phyloP scores from a whole-genome alignment of 768 basidiomycete species.

The Tulasnella sp. region DNA sequence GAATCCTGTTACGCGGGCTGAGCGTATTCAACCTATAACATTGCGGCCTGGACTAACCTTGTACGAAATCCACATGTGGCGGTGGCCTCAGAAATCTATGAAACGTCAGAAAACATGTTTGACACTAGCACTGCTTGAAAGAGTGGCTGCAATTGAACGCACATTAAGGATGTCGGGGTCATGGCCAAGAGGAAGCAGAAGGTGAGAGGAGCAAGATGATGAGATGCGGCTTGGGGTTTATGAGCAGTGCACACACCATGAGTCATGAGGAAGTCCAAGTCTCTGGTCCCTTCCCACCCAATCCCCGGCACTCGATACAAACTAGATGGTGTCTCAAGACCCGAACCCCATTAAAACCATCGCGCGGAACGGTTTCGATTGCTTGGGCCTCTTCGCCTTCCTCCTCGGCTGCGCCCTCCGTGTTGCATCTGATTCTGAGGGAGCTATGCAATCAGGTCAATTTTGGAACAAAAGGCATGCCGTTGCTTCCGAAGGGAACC shows the following conservation, averaged over 20 bases:
- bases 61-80: constrained; percentile 84
- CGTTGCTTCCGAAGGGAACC: background rate
- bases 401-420: constrained; percentile 64
- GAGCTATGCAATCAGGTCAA: constrained; percentile 30
- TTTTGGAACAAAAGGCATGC: background rate
- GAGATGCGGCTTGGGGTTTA: background rate
- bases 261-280: constrained; percentile 84
- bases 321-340: constrained; percentile 95
- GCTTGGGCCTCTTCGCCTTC: constrained; percentile 52
- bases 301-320: constrained; percentile 93
- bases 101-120: background rate
- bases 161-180: constrained; percentile 18
- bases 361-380: constrained; percentile 53
- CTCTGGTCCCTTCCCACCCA: constrained; percentile 91
- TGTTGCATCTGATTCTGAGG: constrained; percentile 32
- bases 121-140: background rate
- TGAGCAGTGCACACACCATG: too few relatives aligned
- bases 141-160: background rate
- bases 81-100: constrained; percentile 81
- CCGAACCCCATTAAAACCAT: constrained; percentile 92
- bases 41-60: constrained; percentile 47
- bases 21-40: background rate
- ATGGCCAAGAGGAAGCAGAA: constrained; percentile 1
- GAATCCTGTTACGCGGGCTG: constrained; percentile 54
- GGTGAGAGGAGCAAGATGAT: background rate